These are phyloP conservation scores for Colletotrichum sansevieriae DNA, from an alignment of 2,329 filamentous ascomycete genomes.

Conservation along the genomic window DNA sequence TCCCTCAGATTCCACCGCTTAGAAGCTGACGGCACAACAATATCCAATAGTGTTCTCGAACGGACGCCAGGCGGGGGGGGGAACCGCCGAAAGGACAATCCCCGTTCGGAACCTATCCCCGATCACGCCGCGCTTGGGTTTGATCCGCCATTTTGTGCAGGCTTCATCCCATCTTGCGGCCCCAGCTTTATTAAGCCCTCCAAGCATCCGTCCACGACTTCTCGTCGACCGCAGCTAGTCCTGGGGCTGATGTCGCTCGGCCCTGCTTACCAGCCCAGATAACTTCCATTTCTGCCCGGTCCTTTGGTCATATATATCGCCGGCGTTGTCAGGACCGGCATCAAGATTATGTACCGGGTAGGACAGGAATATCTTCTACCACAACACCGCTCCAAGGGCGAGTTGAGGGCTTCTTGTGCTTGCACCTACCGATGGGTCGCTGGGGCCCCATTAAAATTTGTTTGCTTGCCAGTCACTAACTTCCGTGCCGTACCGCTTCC, in stretches of 20 bases:
- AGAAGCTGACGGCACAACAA: neutral
- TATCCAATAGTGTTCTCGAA: conserved; percentile 9
- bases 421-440: conserved; percentile 23
- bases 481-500: conserved; percentile 42
- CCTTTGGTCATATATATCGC: conserved; percentile 1
- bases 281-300: neutral
- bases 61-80: conserved; percentile 29
- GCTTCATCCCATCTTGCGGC: conserved; percentile 40
- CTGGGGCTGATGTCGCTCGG: too few species aligned
- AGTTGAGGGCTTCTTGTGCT: conserved; percentile 20
- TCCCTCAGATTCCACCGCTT: neutral
- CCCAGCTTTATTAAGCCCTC: conserved; percentile 20
- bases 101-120: conserved; percentile 39
- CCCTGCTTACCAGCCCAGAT: neutral
- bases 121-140: conserved; percentile 30
- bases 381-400: conserved; percentile 2
- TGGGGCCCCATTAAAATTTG: conserved; percentile 25
- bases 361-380: conserved; percentile 12
- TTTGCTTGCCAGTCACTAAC: conserved; percentile 41
- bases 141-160: conserved; percentile 33
- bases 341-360: conserved; percentile 1
- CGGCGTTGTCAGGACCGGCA: neutral
- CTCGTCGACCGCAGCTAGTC: neutral
- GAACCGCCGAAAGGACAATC: conserved; percentile 30
- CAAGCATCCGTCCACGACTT: conserved; percentile 14